Evolutionary conservation across 495 filamentous ascomycete genomes (phyloP).

Genomic region (Hypoxylon lienhwacheense): DNA sequence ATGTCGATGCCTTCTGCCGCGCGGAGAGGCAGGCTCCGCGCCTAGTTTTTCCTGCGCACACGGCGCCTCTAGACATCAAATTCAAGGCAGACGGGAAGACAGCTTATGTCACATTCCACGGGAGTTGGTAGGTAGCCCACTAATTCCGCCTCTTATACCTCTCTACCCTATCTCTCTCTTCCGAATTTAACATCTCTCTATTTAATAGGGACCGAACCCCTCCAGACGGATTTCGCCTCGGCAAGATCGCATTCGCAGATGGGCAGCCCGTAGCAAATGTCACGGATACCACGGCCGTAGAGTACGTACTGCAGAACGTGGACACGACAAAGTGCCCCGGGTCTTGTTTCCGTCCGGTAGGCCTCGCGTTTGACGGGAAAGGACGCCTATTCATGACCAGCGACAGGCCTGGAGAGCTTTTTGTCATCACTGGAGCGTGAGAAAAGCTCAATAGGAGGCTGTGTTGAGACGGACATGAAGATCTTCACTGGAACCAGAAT

Average conservation of each 20-base stretch:
- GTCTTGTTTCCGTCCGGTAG: slow-evolving; percentile 54
- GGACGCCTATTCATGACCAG: slow-evolving; percentile 53
- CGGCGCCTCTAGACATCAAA: slow-evolving; percentile 58
- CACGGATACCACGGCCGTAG: slow-evolving; percentile 45
- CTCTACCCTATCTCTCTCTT: neutral
- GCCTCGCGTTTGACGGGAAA: slow-evolving; percentile 51
- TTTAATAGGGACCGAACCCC: slow-evolving; percentile 45
- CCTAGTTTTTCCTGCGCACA: slow-evolving; percentile 57
- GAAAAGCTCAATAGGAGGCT: neutral
- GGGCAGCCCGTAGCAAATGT: slow-evolving; percentile 47
- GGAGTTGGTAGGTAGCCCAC: slow-evolving; percentile 52
- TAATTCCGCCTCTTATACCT: no score
- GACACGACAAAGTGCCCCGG: slow-evolving; percentile 41
- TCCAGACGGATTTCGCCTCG: slow-evolving; percentile 52
- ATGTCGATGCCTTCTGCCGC: slow-evolving; percentile 48
- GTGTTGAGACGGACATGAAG: neutral
- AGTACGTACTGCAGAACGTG: slow-evolving; percentile 51
- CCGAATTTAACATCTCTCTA: neutral
- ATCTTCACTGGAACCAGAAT: neutral
- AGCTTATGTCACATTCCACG: slow-evolving; percentile 59
- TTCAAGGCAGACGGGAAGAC: slow-evolving; percentile 46
- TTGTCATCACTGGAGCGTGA: slow-evolving; percentile 44
- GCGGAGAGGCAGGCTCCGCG: slow-evolving; percentile 47
- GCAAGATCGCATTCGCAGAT: slow-evolving; percentile 49
- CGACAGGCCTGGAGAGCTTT: slow-evolving; percentile 53